A percentile compares a stretch with the other conserved stretches of the same genome.
Conservation (phyloP, 805 yeast genomes). For the Candida dendrica region DNA sequence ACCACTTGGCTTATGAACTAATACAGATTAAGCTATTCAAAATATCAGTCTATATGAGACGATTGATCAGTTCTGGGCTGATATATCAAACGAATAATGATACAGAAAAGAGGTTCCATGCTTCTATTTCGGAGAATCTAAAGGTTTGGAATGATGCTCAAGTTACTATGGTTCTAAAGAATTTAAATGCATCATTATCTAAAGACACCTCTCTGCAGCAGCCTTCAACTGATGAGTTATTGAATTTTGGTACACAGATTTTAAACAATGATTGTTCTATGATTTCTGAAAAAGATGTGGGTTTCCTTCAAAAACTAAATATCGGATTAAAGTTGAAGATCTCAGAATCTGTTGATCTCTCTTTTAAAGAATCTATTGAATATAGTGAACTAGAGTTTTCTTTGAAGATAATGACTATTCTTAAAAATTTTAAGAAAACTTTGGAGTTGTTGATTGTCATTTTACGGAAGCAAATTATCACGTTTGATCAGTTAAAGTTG, state of each 20-base stretch:
- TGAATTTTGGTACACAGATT: constrained; percentile 32
- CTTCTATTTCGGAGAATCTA: constrained; percentile 48
- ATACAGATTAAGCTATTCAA: constrained; percentile 37
- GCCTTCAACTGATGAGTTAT: constrained; percentile 40
- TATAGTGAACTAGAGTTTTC: neutral
- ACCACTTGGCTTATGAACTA: constrained; percentile 36
- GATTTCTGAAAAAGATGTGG: constrained; percentile 16
- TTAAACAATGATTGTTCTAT: constrained; percentile 17
- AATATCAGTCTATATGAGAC: constrained; percentile 57
- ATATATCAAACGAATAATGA: constrained; percentile 52
- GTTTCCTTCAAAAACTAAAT: constrained; percentile 17
- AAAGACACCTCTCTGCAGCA: constrained; percentile 27
- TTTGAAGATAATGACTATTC: neutral
- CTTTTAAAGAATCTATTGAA: neutral
- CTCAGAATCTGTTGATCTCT: constrained; percentile 15
- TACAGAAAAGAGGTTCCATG: constrained; percentile 45
- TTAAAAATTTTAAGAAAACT: neutral
- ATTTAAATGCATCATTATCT: constrained; percentile 14
- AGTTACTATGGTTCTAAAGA: constrained; percentile 46
- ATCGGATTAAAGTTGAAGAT: constrained; percentile 25
- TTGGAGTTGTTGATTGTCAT: neutral
- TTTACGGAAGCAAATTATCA: neutral
- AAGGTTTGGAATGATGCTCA: constrained; percentile 49
- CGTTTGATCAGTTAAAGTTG: neutral
- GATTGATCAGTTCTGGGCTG: constrained; percentile 79